phyloP scores from a whole-genome alignment of 2,329 filamentous ascomycete genomes.

The Emmonsiellopsis sp. region DNA sequence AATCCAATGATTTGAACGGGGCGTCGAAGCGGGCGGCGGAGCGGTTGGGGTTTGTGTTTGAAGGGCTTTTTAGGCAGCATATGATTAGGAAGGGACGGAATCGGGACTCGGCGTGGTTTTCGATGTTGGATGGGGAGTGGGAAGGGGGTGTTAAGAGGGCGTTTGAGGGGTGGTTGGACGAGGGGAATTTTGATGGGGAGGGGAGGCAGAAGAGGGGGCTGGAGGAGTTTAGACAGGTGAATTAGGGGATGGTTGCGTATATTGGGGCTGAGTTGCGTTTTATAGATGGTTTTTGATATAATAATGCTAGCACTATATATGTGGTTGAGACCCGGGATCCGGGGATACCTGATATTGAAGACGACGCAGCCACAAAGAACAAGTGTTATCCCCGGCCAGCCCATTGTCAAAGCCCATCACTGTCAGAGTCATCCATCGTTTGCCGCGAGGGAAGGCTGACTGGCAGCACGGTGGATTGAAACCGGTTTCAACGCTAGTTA shows the following conservation, averaged over 20 bases:
- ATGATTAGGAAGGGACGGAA: slow-evolving; percentile 48
- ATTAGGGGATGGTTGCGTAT: neutral
- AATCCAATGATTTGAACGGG: slow-evolving; percentile 49
- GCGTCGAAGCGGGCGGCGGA: slow-evolving; percentile 45
- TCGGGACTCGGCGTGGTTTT: slow-evolving; percentile 53
- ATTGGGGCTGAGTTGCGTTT: neutral
- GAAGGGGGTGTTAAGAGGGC: slow-evolving; percentile 29
- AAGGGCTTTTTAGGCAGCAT: slow-evolving; percentile 54
- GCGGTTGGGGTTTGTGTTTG: slow-evolving; percentile 49
- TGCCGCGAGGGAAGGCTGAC: too few species aligned
- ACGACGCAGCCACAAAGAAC: too few species aligned
- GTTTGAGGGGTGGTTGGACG: slow-evolving; percentile 46
- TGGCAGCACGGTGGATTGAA: too few species aligned
- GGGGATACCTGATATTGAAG: too few species aligned
- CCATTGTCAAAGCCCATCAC: too few species aligned
- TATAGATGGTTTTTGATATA: too few species aligned
- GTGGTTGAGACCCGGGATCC: too few species aligned
- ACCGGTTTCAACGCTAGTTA: too few species aligned
- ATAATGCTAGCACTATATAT: too few species aligned
- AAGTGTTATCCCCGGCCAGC: too few species aligned
- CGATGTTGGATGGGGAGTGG: slow-evolving; percentile 53
- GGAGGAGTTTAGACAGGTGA: slow-evolving; percentile 21
- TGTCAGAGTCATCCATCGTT: too few species aligned
- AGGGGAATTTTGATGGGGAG: slow-evolving; percentile 46
- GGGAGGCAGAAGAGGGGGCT: slow-evolving; percentile 44